Base-by-base conservation (phyloP, 805 yeast species). In the Nematodospora valgi region DNA sequence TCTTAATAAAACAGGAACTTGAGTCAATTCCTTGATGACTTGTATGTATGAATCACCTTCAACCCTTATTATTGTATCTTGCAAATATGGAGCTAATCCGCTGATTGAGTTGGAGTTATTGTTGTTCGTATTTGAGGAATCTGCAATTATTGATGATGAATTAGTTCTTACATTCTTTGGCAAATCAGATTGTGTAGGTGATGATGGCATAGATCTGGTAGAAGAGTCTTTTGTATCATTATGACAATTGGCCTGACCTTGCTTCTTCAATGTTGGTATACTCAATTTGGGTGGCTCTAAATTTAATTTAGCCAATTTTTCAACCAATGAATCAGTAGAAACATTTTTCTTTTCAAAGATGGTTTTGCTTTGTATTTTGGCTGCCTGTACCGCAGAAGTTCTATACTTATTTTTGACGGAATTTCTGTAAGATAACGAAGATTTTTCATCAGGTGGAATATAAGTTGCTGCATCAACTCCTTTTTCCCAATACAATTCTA, bases 401-500 rank as follows among this genome's bases (percentile, higher is more conserved):
- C 87, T 76, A 52, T 78, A 78, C 60, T 83, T 82, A 62, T 84
- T 82, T 62, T 82, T 83, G 49, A 84, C 82, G 1, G 93, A 82
- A 27, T 76, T 75, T 50, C 94, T 69, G 61, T 85, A 85, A 6
- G 88, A 80, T 47, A 82, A 71, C 19, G 85, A 80, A 39, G 82
- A 78, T 52, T 78, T 76, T 57, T 88, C 96, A 62, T 89, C 96
- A n/a, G 78, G 84, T 7, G 98, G 97, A 25, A 87, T 74, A 54
- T 72, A 93, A 1, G 94, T 84, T 0, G 96, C 96, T 15, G 95
- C 76, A 57, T 91, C 97, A 35, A 84, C 76, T n/a, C 89, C 91
- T 34, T 77, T 78, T 58, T 87, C 94, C 98, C 98, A 91, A 54
- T 76, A 87, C 32, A 91, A 66, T 55, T 91, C 96, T 50, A 91